A percentile compares a stretch with the other conserved stretches of the same genome.
These are phyloP conservation scores for Fusarium sp. DNA, from an alignment of 2,329 filamentous ascomycete species.

Conservation along the genomic window DNA sequence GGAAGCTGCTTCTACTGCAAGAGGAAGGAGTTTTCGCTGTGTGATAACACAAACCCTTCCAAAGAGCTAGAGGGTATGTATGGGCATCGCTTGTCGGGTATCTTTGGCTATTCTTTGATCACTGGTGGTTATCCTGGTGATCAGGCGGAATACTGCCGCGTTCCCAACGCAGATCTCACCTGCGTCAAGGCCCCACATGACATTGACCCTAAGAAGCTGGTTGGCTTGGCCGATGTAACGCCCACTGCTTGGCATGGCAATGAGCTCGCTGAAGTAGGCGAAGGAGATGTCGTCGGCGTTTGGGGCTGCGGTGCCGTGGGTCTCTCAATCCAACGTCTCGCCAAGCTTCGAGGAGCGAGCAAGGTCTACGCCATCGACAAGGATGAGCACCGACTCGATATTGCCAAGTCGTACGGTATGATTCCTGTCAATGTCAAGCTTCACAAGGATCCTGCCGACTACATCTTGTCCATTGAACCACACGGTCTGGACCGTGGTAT, in stretches of 20 bases:
- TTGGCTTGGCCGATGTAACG: background rate
- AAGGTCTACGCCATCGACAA: slow-evolving; percentile 14
- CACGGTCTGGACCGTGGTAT: background rate
- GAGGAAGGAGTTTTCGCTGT: background rate
- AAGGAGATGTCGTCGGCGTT: slow-evolving; percentile 5
- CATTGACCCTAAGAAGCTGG: background rate
- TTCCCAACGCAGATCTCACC: background rate
- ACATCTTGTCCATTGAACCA: background rate
- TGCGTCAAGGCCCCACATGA: slow-evolving; percentile 11
- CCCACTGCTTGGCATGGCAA: slow-evolving; percentile 8
- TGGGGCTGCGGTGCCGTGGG: slow-evolving; percentile 6
- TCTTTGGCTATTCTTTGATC: slow-evolving; percentile 8
- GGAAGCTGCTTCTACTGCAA: slow-evolving; percentile 12
- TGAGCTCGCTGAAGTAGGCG: slow-evolving; percentile 2
- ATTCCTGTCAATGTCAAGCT: slow-evolving; percentile 3
- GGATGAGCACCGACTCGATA: background rate
- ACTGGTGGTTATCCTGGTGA: background rate
- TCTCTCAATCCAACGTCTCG: slow-evolving; percentile 5
- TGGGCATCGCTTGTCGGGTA: background rate
- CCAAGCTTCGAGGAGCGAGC: background rate
- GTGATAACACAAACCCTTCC: background rate
- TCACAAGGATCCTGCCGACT: background rate
- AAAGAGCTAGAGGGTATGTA: slow-evolving; percentile 10
- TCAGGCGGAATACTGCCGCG: slow-evolving; percentile 5
- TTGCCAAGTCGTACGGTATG: background rate